phyloP scores from a whole-genome alignment of 176 grass and related monocot species.

The Paspalum notatum region DNA sequence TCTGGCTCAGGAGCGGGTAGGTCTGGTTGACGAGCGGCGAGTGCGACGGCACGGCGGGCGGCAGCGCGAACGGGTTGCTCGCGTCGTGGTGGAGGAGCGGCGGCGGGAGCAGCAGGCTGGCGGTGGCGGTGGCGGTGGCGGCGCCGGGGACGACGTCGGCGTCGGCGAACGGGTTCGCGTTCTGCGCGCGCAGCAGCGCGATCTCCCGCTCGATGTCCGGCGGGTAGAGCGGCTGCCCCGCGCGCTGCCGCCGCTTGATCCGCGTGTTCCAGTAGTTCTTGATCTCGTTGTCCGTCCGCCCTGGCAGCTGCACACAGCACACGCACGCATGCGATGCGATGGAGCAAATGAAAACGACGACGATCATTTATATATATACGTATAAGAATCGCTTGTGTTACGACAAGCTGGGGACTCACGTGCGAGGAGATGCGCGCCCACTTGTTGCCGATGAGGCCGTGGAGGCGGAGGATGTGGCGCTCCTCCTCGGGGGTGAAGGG shows the following conservation, averaged over 20 bases:
- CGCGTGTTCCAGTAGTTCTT: conserved; percentile 97
- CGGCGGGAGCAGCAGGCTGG: neutral
- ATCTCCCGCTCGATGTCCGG: conserved; percentile 61
- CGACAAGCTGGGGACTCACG: conserved; percentile 27
- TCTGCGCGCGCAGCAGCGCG: conserved; percentile 28
- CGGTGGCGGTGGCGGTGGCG: neutral
- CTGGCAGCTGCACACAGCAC: conserved; percentile 46
- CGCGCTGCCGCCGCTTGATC: conserved; percentile 72
- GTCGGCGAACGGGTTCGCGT: conserved; percentile 21
- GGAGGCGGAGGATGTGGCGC: conserved; percentile 75
- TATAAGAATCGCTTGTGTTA: too few relatives aligned
- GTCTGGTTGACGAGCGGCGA: conserved; percentile 41
- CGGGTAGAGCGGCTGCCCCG: conserved; percentile 65
- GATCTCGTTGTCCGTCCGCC: conserved; percentile 93
- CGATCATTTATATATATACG: too few relatives aligned
- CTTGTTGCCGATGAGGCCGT: conserved; percentile 77
- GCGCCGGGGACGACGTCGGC: neutral
- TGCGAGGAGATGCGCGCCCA: conserved; percentile 77
- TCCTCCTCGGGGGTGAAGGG: conserved; percentile 85
- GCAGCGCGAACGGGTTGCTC: conserved; percentile 43
- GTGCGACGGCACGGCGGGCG: neutral
- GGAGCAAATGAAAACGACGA: neutral
- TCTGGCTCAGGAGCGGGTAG: conserved; percentile 50
- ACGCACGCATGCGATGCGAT: neutral
- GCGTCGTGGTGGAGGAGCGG: conserved; percentile 35